Base-by-base conservation (phyloP, 352 stramenopile genomes). In the Phytophthora sp. region DNA sequence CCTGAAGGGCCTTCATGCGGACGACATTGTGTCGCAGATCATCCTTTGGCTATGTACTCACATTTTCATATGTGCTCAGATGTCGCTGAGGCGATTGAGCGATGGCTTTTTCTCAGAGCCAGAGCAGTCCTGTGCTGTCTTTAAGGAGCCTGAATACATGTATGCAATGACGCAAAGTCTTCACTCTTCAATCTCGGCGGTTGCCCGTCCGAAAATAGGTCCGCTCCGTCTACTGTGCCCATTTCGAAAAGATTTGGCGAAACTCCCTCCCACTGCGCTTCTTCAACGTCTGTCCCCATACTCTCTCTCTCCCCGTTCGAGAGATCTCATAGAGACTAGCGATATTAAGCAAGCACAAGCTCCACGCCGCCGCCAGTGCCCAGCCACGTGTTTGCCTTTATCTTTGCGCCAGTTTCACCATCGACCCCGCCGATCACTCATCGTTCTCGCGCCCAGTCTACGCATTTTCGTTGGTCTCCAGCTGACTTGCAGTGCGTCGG, bases 401-500 rank as follows among this genome's bases (percentile, higher is more conserved):
- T n/a, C n/a, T 27, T 4, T 9, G 20, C n/a, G n/a, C 39, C 38
- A 46, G 39, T 46, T 54, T 54, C 29, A 29, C 27, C 46, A 26
- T 54, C 29, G 11, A 18, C n/a, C n/a, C 41, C 39, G 29, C 57
- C 49, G 31, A 68, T 67, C 63, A 49, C 49, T 39, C 16, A n/a
- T 44, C 57, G 57, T 54, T 68, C 45, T 69, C 51, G 18, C 41
- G 62, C 57, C 63, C 63, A 62, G 41, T 71, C 63, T 71, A 57
- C 66, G 54, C 60, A 33, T 39, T n/a, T n/a, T 55, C 51, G 21
- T 59, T 65, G 61, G 49, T 66, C 38, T 63, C 41, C 52, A 68
- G 46, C 63, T 66, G 41, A n/a, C 38, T 60, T 60, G 27, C 38
- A 57, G 20, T 46, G 33, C 13, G 23, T 16, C 31, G 31, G 21